These are phyloP conservation scores for Copromyces sp. DNA, from an alignment of 495 filamentous ascomycete genomes.

Conservation along the genomic window DNA sequence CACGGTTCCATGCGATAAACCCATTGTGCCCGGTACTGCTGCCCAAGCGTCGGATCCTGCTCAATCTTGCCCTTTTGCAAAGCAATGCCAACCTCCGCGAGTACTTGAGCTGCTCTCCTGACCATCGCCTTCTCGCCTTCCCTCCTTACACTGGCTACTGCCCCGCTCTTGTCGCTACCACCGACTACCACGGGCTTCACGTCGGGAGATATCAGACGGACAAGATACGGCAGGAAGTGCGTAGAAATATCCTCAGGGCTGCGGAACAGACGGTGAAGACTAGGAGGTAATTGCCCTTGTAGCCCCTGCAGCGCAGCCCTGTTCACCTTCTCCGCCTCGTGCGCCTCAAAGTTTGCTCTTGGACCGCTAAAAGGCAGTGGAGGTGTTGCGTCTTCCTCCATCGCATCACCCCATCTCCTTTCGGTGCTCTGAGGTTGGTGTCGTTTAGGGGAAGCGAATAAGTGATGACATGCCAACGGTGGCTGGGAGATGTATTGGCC, in stretches of 20 bases:
- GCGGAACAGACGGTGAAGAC: slow-evolving; percentile 64
- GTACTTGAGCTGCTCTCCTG: slow-evolving; percentile 63
- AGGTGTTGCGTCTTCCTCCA: slow-evolving; percentile 41
- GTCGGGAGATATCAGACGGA: slow-evolving; percentile 74
- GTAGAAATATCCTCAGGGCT: slow-evolving; percentile 61
- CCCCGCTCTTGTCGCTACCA: slow-evolving; percentile 50
- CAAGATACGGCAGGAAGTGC: slow-evolving; percentile 74
- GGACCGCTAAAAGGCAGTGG: slow-evolving; percentile 69
- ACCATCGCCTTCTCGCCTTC: slow-evolving; percentile 76
- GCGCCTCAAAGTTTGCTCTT: slow-evolving; percentile 65
- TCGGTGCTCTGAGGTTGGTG: slow-evolving; percentile 26
- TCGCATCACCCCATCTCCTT: slow-evolving; percentile 32
- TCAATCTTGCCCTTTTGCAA: slow-evolving; percentile 80
- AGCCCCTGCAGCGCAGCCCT: slow-evolving; percentile 43
- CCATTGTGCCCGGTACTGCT: slow-evolving; percentile 48
- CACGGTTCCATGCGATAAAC: slow-evolving; percentile 94
- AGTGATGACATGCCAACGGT: slow-evolving; percentile 78
- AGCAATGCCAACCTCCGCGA: slow-evolving; percentile 65
- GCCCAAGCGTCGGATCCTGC: slow-evolving; percentile 31
- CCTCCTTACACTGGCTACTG: slow-evolving; percentile 75
- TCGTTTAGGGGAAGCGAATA: slow-evolving; percentile 62
- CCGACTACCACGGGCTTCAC: slow-evolving; percentile 88
- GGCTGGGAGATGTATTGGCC: slow-evolving; percentile 75
- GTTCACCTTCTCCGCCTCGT: slow-evolving; percentile 61
- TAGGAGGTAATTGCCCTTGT: slow-evolving; percentile 45